A percentile compares a stretch with the other conserved stretches of the same genome.
phyloP scores from a whole-genome alignment of 192 early-diverging fungal genomes.

The Bifiguratus adelaidae region DNA sequence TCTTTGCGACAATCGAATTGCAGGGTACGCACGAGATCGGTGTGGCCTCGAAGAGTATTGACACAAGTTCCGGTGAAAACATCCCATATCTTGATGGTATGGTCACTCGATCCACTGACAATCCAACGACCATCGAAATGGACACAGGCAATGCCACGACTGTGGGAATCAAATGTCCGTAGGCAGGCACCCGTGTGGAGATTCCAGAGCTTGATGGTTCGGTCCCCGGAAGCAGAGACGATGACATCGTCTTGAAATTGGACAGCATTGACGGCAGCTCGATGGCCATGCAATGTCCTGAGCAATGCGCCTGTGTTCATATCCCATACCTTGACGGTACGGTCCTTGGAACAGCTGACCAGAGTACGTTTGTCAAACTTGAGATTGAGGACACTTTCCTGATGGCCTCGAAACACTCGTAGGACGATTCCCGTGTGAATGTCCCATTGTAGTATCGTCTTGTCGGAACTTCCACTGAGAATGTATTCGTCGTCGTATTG shows the following conservation, averaged over 20 bases:
- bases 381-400: slow-evolving; percentile 63
- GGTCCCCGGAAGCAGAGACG: slow-evolving; percentile 70
- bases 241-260: slow-evolving; percentile 45
- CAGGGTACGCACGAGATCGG: slow-evolving; percentile 60
- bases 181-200: slow-evolving; percentile 52
- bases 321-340: slow-evolving; percentile 74
- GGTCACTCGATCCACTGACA: slow-evolving; percentile 72
- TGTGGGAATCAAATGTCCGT: slow-evolving; percentile 70
- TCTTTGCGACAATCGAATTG: slow-evolving; percentile 36
- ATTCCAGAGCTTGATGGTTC: slow-evolving; percentile 77
- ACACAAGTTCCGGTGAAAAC: slow-evolving; percentile 28
- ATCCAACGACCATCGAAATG: slow-evolving; percentile 73
- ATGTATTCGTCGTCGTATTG: slow-evolving; percentile 62
- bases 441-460: slow-evolving; percentile 62
- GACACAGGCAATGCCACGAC: slow-evolving; percentile 71
- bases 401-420: slow-evolving; percentile 37
- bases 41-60: slow-evolving; percentile 41
- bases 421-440: slow-evolving; percentile 36
- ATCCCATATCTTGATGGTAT: slow-evolving; percentile 65
- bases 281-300: slow-evolving; percentile 50
- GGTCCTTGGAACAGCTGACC: slow-evolving; percentile 78
- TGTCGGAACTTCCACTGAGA: slow-evolving; percentile 62
- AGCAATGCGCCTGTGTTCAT: slow-evolving; percentile 42
- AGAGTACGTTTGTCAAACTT: slow-evolving; percentile 64
- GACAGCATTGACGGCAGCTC: slow-evolving; percentile 78